Evolutionary conservation across 108 stramenopile genomes (phyloP).

Genomic region (Discostella stelligeroides): DNA sequence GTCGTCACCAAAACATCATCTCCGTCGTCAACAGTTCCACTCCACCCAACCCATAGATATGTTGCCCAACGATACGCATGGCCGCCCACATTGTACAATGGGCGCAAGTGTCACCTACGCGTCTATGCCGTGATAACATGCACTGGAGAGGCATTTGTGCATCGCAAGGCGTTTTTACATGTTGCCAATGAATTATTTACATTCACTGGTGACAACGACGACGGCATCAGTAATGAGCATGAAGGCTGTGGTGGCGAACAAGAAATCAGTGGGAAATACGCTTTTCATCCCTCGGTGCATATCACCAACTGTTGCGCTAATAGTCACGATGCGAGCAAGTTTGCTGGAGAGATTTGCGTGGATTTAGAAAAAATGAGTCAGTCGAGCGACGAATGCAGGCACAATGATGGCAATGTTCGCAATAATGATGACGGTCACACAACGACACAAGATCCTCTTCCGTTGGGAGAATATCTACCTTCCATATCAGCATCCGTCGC

Average conservation of each 20-base stretch:
- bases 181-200: slow-evolving; percentile 81
- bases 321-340: slow-evolving; percentile 68
- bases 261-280: slow-evolving; percentile 7
- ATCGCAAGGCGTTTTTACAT: slow-evolving; percentile 76
- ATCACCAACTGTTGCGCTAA: slow-evolving; percentile 92
- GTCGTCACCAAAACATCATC: neutral
- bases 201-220: neutral
- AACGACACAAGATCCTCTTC: slow-evolving; percentile 22
- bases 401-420: neutral
- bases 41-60: slow-evolving; percentile 64
- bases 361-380: slow-evolving; percentile 43
- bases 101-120: slow-evolving; percentile 81
- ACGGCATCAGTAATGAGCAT: neutral
- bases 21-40: slow-evolving; percentile 4
- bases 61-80: slow-evolving; percentile 81
- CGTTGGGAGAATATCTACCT: slow-evolving; percentile 65
- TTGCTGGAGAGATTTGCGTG: slow-evolving; percentile 87
- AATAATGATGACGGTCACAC: slow-evolving; percentile 18
- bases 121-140: slow-evolving; percentile 72
- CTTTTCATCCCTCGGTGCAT: slow-evolving; percentile 61
- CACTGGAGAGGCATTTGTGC: slow-evolving; percentile 78
- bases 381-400: neutral
- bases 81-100: slow-evolving; percentile 71
- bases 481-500: slow-evolving; percentile 70
- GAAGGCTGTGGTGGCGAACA: neutral